phyloP scores from a whole-genome alignment of 768 basidiomycete species.

The Hirschioporus abietinus region DNA sequence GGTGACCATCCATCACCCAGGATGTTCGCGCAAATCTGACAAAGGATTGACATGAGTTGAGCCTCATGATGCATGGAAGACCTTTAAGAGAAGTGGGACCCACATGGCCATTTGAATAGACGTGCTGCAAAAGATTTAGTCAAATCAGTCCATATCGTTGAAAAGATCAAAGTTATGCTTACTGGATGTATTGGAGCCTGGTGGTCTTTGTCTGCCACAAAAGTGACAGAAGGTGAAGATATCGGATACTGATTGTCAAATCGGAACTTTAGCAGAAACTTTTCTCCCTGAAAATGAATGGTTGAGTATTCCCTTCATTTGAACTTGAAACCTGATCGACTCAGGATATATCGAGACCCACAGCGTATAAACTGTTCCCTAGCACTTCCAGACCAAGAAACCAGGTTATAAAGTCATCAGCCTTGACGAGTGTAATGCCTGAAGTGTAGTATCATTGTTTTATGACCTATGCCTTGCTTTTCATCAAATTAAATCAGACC shows the following conservation, averaged over 20 bases:
- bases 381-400: constrained; percentile 74
- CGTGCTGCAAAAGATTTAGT: constrained; percentile 45
- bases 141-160: constrained; percentile 1
- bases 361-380: constrained; percentile 78
- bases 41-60: neutral
- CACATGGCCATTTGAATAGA: constrained; percentile 87
- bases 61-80: neutral
- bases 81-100: constrained; percentile 17
- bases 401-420: constrained; percentile 79
- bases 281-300: constrained; percentile 50
- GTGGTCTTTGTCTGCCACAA: constrained; percentile 59
- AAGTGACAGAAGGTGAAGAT: constrained; percentile 82
- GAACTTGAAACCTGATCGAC: neutral
- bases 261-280: constrained; percentile 72
- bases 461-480: constrained; percentile 1
- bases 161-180: constrained; percentile 23
- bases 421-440: constrained; percentile 71
- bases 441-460: constrained; percentile 8
- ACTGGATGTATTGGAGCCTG: constrained; percentile 80
- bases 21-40: constrained; percentile 84
- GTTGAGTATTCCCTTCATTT: no score
- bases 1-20: constrained; percentile 89
- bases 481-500: constrained; percentile 32
- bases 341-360: constrained; percentile 22
- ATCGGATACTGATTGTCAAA: constrained; percentile 84